Evolutionary conservation across 1,284 basidiomycete genomes (phyloP), one percentile per base, ranked within the genome.

Genomic region (Trichosporon inkin): DNA sequence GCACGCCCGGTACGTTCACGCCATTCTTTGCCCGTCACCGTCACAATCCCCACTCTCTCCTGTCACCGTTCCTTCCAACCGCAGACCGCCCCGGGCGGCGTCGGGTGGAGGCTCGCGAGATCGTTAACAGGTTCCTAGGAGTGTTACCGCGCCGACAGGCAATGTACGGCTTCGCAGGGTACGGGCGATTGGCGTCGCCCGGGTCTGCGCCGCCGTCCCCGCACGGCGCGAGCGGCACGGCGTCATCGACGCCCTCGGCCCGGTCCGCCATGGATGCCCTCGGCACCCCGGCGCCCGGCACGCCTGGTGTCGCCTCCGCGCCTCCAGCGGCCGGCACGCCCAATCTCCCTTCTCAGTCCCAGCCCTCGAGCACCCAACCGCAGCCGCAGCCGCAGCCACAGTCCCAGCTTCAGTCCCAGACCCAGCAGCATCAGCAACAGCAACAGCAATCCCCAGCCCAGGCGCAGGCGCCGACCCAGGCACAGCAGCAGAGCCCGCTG

Each of bases 1-100:
- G 8, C 44, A 49, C 44, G 44, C 44, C 44, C 44, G 44, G 44
- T 49, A 49, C 44, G 44, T 49, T 14, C n/a, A 20, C 44, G 24
- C 24, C 28, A 28, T 28, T 14, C 44, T 19, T 32, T 28, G 13
- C 28, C 8, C 28, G 28, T 32, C 28, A 8, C 28, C 28, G 8
- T 32, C 28, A 32, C 28, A 32, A 8, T 32, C n/a, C n/a, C n/a
- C n/a, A n/a, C n/a, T 32, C 28, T 32, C 8, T 8, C 28, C 28
- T 8, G 5, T 32, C 28, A 4, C 28, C 28, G 28, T 32, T 32
- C 5, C 28, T 32, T 8, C 28, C 28, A 32, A 8, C 28, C 28
- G 28, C 28, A 32, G 28, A 32, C 28, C 28, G 28, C 28, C 28
- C 28, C 28, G 5, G 28, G 28, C 28, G n/a, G n/a, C 28, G 28